phyloP scores from a whole-genome alignment of 306 rosid species.

The Ammopiptanthus mongolicus region DNA sequence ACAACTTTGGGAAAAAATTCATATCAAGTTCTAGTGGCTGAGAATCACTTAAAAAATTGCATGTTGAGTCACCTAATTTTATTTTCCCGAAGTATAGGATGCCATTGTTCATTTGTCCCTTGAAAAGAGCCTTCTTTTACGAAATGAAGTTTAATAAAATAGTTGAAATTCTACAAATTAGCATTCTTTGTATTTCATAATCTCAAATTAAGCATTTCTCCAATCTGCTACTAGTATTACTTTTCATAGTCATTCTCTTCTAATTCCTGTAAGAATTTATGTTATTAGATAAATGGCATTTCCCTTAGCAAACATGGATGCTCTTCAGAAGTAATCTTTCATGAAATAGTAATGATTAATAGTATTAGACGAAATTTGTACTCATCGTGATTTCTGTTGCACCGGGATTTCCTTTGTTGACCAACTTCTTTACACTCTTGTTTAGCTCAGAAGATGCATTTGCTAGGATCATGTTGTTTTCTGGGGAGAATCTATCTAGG shows the following conservation, averaged over 20 bases:
- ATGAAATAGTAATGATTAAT: too few species aligned
- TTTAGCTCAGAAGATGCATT: constrained; percentile 10
- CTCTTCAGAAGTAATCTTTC: background rate
- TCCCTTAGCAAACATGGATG: background rate
- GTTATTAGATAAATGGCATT: background rate
- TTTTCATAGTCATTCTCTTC: background rate
- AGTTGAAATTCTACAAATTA: background rate
- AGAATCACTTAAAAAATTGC: background rate
- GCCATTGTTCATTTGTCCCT: background rate
- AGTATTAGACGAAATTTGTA: too few species aligned
- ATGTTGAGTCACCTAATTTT: background rate
- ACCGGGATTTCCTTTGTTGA: too few species aligned
- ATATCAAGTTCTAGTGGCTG: background rate
- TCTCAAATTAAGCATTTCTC: background rate
- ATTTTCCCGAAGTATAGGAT: background rate
- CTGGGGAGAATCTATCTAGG: background rate
- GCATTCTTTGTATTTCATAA: background rate
- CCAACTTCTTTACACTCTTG: too few species aligned
- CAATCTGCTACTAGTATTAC: background rate
- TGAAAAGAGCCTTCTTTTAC: background rate
- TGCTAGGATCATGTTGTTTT: background rate
- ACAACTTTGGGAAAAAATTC: background rate
- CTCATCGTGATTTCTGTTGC: too few species aligned
- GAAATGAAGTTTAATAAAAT: background rate
- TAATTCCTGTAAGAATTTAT: too few species aligned